Evolutionary conservation across 208 protist genomes (phyloP).

Genomic region (Kentomonas sorsogonicus): DNA sequence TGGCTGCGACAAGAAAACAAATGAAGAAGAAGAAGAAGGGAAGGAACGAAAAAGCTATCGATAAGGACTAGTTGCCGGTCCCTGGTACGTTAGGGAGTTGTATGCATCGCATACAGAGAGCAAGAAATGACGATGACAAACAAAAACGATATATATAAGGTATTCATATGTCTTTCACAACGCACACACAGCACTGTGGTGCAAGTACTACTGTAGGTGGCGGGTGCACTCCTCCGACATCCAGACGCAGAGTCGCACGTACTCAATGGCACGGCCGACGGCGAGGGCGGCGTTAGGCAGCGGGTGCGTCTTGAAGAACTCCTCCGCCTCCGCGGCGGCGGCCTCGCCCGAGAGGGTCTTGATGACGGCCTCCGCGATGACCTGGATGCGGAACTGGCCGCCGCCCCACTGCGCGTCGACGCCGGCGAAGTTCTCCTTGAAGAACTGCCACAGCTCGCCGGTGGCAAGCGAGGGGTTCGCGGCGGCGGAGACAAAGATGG

Average conservation of each 20-base stretch:
- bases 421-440: conserved; percentile 60
- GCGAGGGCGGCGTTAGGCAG: conserved; percentile 70
- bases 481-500: conserved; percentile 45
- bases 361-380: conserved; percentile 60
- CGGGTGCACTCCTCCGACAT: conserved; percentile 51
- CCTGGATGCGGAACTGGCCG: conserved; percentile 86
- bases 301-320: conserved; percentile 69
- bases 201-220: conserved; percentile 14
- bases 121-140: no score
- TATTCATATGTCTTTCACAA: conserved; percentile 5
- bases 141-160: no score
- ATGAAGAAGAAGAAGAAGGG: no score
- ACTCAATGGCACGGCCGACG: conserved; percentile 60
- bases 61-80: no score
- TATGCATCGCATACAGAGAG: no score
- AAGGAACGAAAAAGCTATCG: no score
- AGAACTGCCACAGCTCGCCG: conserved; percentile 63
- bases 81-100: no score
- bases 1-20: no score
- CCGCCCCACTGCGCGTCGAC: conserved; percentile 81
- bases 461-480: conserved; percentile 38
- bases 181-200: no score
- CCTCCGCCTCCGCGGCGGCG: conserved; percentile 45
- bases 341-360: conserved; percentile 45
- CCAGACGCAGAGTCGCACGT: conserved; percentile 56